Evolutionary conservation across 352 stramenopile genomes (phyloP), one percentile per base, ranked within the genome.

Genomic region (Globisporangium polare): DNA sequence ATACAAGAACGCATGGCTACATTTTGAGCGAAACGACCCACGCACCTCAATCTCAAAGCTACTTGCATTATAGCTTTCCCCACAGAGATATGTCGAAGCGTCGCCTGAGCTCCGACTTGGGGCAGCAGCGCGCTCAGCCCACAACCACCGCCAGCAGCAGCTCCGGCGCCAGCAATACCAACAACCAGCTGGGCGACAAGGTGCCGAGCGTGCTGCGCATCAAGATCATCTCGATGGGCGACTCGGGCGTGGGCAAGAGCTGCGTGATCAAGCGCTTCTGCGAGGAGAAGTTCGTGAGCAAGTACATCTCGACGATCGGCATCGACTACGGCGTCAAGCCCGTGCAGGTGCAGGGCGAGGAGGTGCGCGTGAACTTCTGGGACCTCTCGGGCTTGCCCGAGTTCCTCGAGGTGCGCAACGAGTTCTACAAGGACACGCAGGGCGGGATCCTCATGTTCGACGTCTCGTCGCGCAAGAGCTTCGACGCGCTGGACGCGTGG

Each of bases 231-330:
- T 97, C 86, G 22, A 96, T 98, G 77, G 95, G 95, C 20, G 77
- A 93, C 43, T 84, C 80, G 24, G 85, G 80, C 26, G 80, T 94
- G 1, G 95, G 95, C 39, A 98, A 98, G 71, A 97, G 79, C 66
- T 98, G 95, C 68, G 71, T 97, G 24, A 97, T 98, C 63, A 98
- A 98, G 65, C 86, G 94, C 6, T 98, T 97, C 72, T 98, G 95
- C 71, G 95, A 98, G 69, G 84, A 92, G 53, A 92, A 95, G 69
- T 98, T 98, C 68, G 88, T 97, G 26, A 86, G 71, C 60, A 98
- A 97, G 78, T 98, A 98, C 71, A 97, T 98, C 53, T 90, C 87
- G 39, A 99, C 95, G 5, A 98, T 98, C 63, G 95, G 94, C 47
- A 94, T 98, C 60, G 94, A 99, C 68, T 98, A 97, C 64, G 94